A percentile compares a stretch with the other conserved stretches of the same genome.
Conservation (phyloP, 495 filamentous ascomycete genomes). For the Geoglossum glabrum region DNA sequence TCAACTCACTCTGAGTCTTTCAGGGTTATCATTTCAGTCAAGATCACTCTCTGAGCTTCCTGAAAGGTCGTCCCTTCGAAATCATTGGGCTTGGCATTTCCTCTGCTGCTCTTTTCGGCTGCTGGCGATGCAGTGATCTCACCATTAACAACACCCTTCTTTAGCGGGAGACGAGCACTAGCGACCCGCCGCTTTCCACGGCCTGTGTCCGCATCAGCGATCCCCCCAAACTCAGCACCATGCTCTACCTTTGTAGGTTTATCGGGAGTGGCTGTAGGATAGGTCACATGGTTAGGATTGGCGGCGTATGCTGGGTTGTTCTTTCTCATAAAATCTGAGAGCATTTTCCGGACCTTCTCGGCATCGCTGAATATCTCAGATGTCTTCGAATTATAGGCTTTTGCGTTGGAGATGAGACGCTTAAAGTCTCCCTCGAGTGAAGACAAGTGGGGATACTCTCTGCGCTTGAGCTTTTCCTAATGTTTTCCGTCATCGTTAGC, state of each 20-base stretch:
- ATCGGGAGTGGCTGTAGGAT: constrained; percentile 40
- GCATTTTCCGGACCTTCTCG: constrained; percentile 51
- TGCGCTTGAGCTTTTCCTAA: constrained; percentile 37
- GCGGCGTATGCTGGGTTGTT: constrained; percentile 50
- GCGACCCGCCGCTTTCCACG: constrained; percentile 9
- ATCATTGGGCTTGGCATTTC: not conserved
- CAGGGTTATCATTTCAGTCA: constrained; percentile 43
- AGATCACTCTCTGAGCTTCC: constrained; percentile 61
- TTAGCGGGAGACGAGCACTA: not conserved
- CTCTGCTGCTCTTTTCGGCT: not conserved
- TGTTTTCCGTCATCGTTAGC: not conserved
- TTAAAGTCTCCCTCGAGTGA: constrained; percentile 54
- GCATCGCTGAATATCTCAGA: constrained; percentile 51
- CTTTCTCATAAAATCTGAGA: constrained; percentile 56
- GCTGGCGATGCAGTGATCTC: not conserved
- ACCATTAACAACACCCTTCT: not conserved
- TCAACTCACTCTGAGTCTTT: constrained; percentile 36
- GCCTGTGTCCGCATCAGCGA: constrained; percentile 10
- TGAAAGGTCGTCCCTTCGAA: constrained; percentile 46
- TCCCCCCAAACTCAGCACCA: constrained; percentile 14
- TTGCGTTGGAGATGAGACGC: constrained; percentile 57
- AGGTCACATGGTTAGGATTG: constrained; percentile 33
- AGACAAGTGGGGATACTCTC: constrained; percentile 41
- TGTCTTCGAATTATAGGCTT: constrained; percentile 44
- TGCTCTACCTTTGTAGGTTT: constrained; percentile 10